A percentile compares a stretch with the other conserved stretches of the same genome.
phyloP scores from a whole-genome alignment of 345 rosid genomes.

The Rhodamnia argentea region DNA sequence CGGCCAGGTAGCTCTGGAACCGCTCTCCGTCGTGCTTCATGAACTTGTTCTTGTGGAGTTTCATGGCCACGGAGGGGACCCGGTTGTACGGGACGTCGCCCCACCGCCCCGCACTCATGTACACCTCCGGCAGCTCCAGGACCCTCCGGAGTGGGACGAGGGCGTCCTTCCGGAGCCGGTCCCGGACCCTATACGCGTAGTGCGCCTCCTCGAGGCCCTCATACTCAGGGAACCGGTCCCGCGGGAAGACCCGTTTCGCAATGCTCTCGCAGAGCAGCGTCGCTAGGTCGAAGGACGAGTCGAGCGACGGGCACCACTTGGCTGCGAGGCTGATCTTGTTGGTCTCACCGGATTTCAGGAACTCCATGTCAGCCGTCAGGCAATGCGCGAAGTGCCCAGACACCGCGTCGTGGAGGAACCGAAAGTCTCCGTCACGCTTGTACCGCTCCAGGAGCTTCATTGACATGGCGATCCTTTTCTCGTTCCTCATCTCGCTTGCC shows the following conservation, averaged over 20 bases:
- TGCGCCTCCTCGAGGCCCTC: slow-evolving; percentile 54
- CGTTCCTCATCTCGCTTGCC: slow-evolving; percentile 29
- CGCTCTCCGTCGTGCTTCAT: slow-evolving; percentile 30
- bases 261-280: slow-evolving; percentile 50
- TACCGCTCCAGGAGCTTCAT: slow-evolving; percentile 25
- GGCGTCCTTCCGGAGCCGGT: slow-evolving; percentile 44
- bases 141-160: slow-evolving; percentile 42
- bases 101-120: slow-evolving; percentile 43
- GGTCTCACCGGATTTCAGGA: slow-evolving; percentile 10
- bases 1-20: slow-evolving; percentile 28
- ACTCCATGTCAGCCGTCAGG: slow-evolving; percentile 18
- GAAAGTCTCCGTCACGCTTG: slow-evolving; percentile 29
- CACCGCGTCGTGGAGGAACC: slow-evolving; percentile 38
- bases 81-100: slow-evolving; percentile 32
- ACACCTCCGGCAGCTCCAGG: slow-evolving; percentile 54
- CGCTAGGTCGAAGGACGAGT: slow-evolving; percentile 39
- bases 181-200: slow-evolving; percentile 49
- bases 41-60: slow-evolving; percentile 41
- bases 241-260: slow-evolving; percentile 33
- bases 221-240: slow-evolving; percentile 31
- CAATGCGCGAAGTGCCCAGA: slow-evolving; percentile 36
- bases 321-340: slow-evolving; percentile 49
- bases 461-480: slow-evolving; percentile 27
- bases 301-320: slow-evolving; percentile 64
- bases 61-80: slow-evolving; percentile 61